Conservation (phyloP, 805 yeast species). For the Candida taoyuanica region DNA sequence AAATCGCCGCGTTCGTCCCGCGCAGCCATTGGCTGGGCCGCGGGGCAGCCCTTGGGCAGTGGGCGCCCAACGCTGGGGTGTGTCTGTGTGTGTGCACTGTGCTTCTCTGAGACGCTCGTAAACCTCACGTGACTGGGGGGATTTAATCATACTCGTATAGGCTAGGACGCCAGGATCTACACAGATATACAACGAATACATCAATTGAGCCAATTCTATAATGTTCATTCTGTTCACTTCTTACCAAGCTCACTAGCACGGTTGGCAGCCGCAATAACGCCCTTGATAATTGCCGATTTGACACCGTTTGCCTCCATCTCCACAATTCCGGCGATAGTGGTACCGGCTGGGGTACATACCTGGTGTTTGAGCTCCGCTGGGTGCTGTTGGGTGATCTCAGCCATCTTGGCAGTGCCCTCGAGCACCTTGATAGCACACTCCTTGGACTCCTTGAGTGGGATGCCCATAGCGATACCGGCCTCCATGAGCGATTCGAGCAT, state of each 20-base stretch:
- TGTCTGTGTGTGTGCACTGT: no score
- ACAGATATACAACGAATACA: no score
- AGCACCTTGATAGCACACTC: slow-evolving; percentile 89
- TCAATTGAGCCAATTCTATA: no score
- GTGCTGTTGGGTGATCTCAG: slow-evolving; percentile 71
- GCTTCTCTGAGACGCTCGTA: background rate
- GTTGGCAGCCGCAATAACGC: slow-evolving; percentile 87
- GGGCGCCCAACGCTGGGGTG: no score
- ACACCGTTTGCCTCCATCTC: slow-evolving; percentile 90
- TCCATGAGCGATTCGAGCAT: slow-evolving; percentile 91
- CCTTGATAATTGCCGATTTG: slow-evolving; percentile 81
- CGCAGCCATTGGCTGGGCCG: slow-evolving; percentile 3
- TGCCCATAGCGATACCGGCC: slow-evolving; percentile 92
- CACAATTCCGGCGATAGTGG: slow-evolving; percentile 92
- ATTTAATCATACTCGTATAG: background rate
- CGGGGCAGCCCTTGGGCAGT: background rate
- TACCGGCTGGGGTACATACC: slow-evolving; percentile 97
- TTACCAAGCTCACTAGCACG: slow-evolving; percentile 61
- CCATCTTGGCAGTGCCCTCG: slow-evolving; percentile 94
- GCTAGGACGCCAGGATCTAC: background rate
- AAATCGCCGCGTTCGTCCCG: slow-evolving; percentile 5
- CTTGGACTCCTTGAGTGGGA: slow-evolving; percentile 77
- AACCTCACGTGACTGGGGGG: background rate
- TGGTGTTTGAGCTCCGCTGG: slow-evolving; percentile 85
- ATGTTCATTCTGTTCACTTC: no score